These are phyloP conservation scores for Fusarium sp. DNA, from an alignment of 2,329 filamentous ascomycete genomes.

Conservation along the genomic window DNA sequence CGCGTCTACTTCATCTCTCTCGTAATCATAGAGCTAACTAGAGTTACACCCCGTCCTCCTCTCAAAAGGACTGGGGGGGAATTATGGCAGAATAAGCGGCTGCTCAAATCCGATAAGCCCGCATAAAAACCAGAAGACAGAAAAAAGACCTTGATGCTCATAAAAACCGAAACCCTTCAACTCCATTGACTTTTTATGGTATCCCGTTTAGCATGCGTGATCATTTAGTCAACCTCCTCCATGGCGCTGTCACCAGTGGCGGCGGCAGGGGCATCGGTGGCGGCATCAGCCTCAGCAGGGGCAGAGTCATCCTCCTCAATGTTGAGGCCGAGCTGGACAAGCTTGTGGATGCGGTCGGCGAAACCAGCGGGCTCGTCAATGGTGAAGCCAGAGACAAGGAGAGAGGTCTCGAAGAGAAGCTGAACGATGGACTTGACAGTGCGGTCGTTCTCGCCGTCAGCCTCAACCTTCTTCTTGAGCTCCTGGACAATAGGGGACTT, in stretches of 20 bases:
- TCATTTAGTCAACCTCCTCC: slow-evolving; percentile 97
- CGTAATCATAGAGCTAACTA: slow-evolving; percentile 55
- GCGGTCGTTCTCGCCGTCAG: slow-evolving; percentile 97
- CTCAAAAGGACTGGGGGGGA: slow-evolving; percentile 39
- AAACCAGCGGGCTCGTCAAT: slow-evolving; percentile 99
- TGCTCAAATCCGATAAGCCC: slow-evolving; percentile 38
- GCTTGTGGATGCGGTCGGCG: slow-evolving; percentile 99
- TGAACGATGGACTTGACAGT: slow-evolving; percentile 99
- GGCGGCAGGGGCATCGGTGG: slow-evolving; percentile 64
- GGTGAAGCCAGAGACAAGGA: slow-evolving; percentile 98
- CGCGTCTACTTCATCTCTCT: slow-evolving; percentile 53
- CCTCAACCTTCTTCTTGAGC: slow-evolving; percentile 99
- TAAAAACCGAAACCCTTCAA: slow-evolving; percentile 50
- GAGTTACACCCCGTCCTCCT: slow-evolving; percentile 50
- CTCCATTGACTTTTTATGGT: slow-evolving; percentile 56
- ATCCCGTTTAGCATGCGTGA: slow-evolving; percentile 46
- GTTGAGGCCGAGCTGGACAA: slow-evolving; percentile 96
- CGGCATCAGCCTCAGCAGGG: slow-evolving; percentile 64
- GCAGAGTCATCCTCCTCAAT: slow-evolving; percentile 90
- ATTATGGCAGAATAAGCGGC: slow-evolving; percentile 49
- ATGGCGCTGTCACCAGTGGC: slow-evolving; percentile 89
- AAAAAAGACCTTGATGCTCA: slow-evolving; percentile 46
- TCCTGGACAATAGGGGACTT: slow-evolving; percentile 98
- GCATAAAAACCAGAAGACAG: slow-evolving; percentile 47
- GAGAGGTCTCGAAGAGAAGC: slow-evolving; percentile 98